Evolutionary conservation across 2,329 filamentous ascomycete species (phyloP), one percentile per base, ranked within the genome.

Genomic region (Escovopsis sp.): DNA sequence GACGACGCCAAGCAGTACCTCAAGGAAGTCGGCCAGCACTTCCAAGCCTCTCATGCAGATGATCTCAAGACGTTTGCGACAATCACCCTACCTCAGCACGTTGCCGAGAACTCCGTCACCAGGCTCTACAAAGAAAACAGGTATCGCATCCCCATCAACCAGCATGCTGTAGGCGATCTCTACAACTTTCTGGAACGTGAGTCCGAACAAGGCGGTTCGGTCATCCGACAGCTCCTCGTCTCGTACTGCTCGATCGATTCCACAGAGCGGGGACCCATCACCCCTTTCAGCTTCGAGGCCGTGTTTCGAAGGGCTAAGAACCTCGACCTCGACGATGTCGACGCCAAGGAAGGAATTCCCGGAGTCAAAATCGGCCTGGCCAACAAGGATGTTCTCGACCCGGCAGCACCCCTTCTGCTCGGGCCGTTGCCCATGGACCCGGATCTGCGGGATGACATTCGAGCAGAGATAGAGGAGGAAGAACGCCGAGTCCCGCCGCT

Each of bases 181-280:
- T 82, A 94, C 55, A 83, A 87, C 52, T 94, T 89, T 52, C 68
- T 98, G 1, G 88, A 96, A 59, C 78, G 80, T n/a, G 88, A 94
- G 48, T 75, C 80, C 12, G 82, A 85, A 40, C 76, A 82, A 41
- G 87, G 87, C 10, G 89, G 87, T 12, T 75, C 77, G 6, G 76
- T 89, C 12, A 77, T 96, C 49, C 77, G 82, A 33, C 76, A 80
- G 38, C 71, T 96, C 12, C 69, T 96, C 15, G 70, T 75, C 36
- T 63, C 68, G 0, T 67, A 74, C 51, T 80, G 75, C 54, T 65
- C 72, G 43, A 59, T 82, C 18, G 71, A 75, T 47, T 68, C 71
- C 4, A 76, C 75, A 1, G 66, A 69, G 19, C 68, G 77, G 26
- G 77, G 77, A 0, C 76, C 77, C 1, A 74, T 81, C 32, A 77